Percentiles rank a stretch among this genome's conserved stretches.
These are phyloP conservation scores for Psilocybe tampanensis DNA, from an alignment of 768 basidiomycete genomes.

Conservation along the genomic window DNA sequence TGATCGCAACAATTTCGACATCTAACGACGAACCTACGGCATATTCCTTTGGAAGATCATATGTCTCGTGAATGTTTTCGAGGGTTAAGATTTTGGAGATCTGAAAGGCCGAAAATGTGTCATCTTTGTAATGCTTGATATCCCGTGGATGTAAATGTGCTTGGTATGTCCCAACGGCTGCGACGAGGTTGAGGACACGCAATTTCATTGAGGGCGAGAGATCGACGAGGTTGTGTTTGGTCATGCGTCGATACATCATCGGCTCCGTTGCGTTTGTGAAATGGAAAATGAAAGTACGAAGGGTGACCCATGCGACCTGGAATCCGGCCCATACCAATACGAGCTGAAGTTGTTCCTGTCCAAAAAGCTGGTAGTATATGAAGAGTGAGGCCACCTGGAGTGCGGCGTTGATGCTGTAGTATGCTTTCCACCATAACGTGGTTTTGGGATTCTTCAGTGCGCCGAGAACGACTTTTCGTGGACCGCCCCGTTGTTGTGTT, in stretches of 20 bases:
- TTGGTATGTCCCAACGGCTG: not conserved
- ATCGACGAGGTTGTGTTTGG: not conserved
- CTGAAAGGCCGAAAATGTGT: not conserved
- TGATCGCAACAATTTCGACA: constrained; percentile 17
- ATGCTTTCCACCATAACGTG: constrained; percentile 17
- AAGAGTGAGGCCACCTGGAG: not conserved
- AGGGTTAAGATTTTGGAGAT: not conserved
- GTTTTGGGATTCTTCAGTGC: constrained; percentile 16
- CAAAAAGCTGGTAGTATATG: not conserved
- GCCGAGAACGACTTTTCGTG: constrained; percentile 24
- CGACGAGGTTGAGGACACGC: not conserved
- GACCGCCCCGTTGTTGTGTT: constrained; percentile 17
- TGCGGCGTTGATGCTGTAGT: not conserved
- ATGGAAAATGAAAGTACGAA: not conserved
- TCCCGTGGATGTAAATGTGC: not conserved
- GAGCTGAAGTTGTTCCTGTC: not conserved
- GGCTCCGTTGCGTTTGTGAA: not conserved
- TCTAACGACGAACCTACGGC: not conserved
- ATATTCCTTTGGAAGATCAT: not conserved
- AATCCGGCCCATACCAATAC: not conserved
- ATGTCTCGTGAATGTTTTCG: not conserved
- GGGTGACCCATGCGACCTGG: not conserved
- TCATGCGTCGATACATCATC: not conserved
- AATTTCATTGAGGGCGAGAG: not conserved
- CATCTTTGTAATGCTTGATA: not conserved